Conservation (phyloP, 805 yeast genomes). For the Henningerozyma blattae region DNA sequence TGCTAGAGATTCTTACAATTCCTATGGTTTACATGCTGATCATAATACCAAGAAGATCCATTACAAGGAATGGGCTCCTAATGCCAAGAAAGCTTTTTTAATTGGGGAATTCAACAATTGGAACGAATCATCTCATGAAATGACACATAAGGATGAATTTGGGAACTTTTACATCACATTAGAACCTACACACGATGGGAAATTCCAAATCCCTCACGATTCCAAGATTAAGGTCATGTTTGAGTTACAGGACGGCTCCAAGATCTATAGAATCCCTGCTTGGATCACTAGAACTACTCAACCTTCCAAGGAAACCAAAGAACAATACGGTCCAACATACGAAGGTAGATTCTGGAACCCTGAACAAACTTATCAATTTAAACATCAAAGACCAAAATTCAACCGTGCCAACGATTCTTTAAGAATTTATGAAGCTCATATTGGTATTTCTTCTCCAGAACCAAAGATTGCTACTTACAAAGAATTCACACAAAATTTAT, state of each 20-base stretch:
- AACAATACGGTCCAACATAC: conserved; percentile 35
- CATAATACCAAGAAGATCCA: conserved; percentile 37
- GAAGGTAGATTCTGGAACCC: conserved; percentile 97
- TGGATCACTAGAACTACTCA: conserved; percentile 80
- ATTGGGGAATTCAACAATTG: conserved; percentile 90
- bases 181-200: conserved; percentile 32
- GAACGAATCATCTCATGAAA: conserved; percentile 44
- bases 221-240: conserved; percentile 64
- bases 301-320: conserved; percentile 41
- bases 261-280: conserved; percentile 74
- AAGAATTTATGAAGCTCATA: conserved; percentile 88
- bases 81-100: conserved; percentile 62
- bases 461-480: conserved; percentile 74
- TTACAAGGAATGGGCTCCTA: conserved; percentile 84
- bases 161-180: conserved; percentile 60
- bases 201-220: conserved; percentile 66
- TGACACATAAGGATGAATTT: conserved; percentile 44
- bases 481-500: conserved; percentile 67
- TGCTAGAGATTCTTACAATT: conserved; percentile 58
- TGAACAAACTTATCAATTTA: conserved; percentile 40
- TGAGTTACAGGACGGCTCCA: conserved; percentile 52
- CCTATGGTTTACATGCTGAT: conserved; percentile 66
- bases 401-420: conserved; percentile 33
- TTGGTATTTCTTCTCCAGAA: conserved; percentile 88
- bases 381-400: conserved; percentile 50